These are phyloP conservation scores for Funneliformis mosseae DNA, from an alignment of 192 early-diverging fungal species.

Conservation along the genomic window DNA sequence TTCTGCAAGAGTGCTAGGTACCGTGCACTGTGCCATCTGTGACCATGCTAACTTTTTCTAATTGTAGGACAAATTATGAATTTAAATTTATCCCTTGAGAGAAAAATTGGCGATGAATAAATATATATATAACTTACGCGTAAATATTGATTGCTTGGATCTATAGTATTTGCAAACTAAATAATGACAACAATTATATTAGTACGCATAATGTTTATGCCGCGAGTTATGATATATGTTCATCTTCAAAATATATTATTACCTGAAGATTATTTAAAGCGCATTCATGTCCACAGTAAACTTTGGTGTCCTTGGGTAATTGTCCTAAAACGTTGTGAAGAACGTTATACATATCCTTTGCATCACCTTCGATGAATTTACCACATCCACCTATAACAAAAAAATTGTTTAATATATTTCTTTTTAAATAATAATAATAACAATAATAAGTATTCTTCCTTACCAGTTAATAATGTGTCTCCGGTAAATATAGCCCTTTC, in stretches of 20 bases:
- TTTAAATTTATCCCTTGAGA: background rate
- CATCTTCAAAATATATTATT: background rate
- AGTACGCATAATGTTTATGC: too few species aligned
- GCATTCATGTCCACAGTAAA: constrained; percentile 66
- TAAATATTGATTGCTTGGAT: constrained; percentile 68
- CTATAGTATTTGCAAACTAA: constrained; percentile 76
- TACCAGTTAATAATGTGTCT: constrained; percentile 56
- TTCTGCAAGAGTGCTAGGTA: constrained; percentile 88
- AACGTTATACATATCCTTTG: constrained; percentile 61
- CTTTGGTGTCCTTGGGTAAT: constrained; percentile 62
- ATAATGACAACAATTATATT: constrained; percentile 15
- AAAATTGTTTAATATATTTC: background rate
- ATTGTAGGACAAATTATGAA: constrained; percentile 36
- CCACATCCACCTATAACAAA: constrained; percentile 52
- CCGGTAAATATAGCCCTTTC: constrained; percentile 51
- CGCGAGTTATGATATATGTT: too few species aligned
- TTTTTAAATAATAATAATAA: background rate
- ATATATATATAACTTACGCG: constrained; percentile 38
- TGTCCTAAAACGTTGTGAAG: constrained; percentile 55
- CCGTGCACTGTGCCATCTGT: constrained; percentile 46
- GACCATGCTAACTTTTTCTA: constrained; percentile 61
- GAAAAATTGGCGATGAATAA: constrained; percentile 29
- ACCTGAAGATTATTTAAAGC: constrained; percentile 55
- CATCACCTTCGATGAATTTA: constrained; percentile 60
- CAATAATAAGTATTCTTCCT: background rate